Evolutionary conservation across 192 early-diverging fungal species (phyloP).

Genomic region (Diversispora epigaea): DNA sequence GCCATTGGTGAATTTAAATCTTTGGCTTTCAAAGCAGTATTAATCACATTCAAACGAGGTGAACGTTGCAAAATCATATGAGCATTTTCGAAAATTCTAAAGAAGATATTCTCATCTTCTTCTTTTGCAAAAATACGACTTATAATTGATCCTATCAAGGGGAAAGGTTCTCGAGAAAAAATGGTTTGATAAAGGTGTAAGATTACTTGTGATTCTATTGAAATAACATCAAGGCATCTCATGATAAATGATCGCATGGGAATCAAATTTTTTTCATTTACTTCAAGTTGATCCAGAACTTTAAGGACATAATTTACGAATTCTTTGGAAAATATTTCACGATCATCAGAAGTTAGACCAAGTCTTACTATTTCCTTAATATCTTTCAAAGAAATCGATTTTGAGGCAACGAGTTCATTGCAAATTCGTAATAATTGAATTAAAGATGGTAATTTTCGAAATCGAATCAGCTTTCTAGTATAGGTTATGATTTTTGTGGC

Average conservation of each 20-base stretch:
- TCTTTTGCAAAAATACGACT: neutral
- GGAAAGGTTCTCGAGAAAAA: constrained; percentile 10
- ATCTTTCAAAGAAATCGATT: constrained; percentile 2
- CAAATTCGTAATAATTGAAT: constrained; percentile 1
- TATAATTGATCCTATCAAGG: neutral
- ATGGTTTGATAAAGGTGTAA: constrained; percentile 11
- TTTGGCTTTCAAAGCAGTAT: neutral
- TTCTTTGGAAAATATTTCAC: neutral
- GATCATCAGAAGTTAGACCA: neutral
- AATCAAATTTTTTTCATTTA: constrained; percentile 12
- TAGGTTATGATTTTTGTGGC: constrained; percentile 20
- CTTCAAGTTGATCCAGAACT: constrained; percentile 4
- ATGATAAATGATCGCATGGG: constrained; percentile 2
- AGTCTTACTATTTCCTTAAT: constrained; percentile 1
- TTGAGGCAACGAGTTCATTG: constrained; percentile 19
- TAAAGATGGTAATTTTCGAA: neutral
- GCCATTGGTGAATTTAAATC: constrained; percentile 2
- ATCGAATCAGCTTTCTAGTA: neutral
- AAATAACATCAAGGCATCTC: constrained; percentile 8
- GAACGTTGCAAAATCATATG: neutral
- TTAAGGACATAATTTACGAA: constrained; percentile 5
- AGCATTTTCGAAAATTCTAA: neutral
- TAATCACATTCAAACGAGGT: constrained; percentile 16
- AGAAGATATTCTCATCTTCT: neutral
- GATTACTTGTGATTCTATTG: neutral